Evolutionary conservation across 2,329 filamentous ascomycete species (phyloP), one percentile per base, ranked within the genome.

Genomic region (Talaromyces sp.): DNA sequence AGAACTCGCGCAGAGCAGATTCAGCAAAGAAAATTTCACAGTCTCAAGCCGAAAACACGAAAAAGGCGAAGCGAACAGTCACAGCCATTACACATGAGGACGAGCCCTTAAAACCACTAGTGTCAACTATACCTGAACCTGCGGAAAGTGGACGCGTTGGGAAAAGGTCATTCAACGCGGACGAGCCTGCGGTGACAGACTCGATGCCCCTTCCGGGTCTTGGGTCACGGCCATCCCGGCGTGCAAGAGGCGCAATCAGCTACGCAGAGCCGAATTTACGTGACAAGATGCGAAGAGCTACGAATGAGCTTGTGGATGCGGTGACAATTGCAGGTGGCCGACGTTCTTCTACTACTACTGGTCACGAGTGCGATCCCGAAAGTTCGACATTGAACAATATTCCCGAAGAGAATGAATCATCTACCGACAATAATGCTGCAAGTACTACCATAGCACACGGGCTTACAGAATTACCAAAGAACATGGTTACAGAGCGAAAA

Each of bases 271-370:
- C 89, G 1, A 93, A 89, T 66, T 77, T 94, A 41, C 82, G 88
- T 61, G 88, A 87, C 68, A 94, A 94, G 75, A 92, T 94, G 89
- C 83, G 89, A 59, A 82, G 89, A 60, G 89, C 89, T 21, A 89
- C 87, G 1, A 89, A 89, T 68, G 84, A 89, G 63, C 73, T 92
- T 9, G 83, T 87, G 36, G 88, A 91, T 70, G 89, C 89, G 1
- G 89, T 93, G 13, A 74, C 81, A 5, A 28, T 43, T 17, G 50
- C 22, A 62, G 48, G 56, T 57, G 15, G 22, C 31, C 56, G 58
- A 25, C 48, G 37, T 37, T 28, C 57, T 35, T 50, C 51, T 13
- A 15, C 40, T 15, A 36, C 52, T 21, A n/a, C 37, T 33, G 21
- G 45, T 22, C 25, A 41, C 21, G 52, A 59, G 60, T 64, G 39